Base-by-base conservation (phyloP, 805 yeast genomes). In the Myxozyma mucilagina region DNA sequence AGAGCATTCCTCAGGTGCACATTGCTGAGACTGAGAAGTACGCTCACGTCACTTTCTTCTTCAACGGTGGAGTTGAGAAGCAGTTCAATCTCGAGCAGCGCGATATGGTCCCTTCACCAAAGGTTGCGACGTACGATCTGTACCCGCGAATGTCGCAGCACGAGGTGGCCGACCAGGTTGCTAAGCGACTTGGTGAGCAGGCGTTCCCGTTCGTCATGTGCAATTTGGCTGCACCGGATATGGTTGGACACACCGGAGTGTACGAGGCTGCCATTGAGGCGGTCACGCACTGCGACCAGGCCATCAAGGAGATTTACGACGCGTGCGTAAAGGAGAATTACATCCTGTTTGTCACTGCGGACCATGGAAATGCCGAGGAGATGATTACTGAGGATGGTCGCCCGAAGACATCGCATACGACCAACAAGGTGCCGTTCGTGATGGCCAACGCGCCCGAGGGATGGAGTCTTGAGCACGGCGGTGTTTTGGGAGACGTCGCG, bases 311-410 rank as follows among this genome's bases (percentile, higher is more conserved):
- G 34, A 61, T 66, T 39, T 61, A 57, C 60, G 68, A 61, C 24
- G 65, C 65, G 24, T 66, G 68, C 56, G 53, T 39, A 42, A 38
- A 39, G 41, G 53, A 61, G 53, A 55, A 43, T 41, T 66, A 64
- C 57, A 47, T 66, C 34, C 60, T 66, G 39, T 64, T 66, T 18
- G 52, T 66, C 44, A 66, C 68, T 16, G 66, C 68, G 36, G 68
- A 66, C 60, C 68, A 66, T 55, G 68, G 68, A 20, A 66, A 66
- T 59, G 68, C 68, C 34, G 68, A 66, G 65, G 68, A 64, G 65
- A 66, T 66, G 68, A 24, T 61, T 32, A 64, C 68, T 8, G 56
- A 57, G 16, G 68, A 61, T 41, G 68, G 68, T 42, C 62, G 54
- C 47, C 64, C 64, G 20, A 64, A 64, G 66, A 66, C 68, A 3